phyloP scores from a whole-genome alignment of 176 grass and related monocot species.

The Eragrostis curvula region DNA sequence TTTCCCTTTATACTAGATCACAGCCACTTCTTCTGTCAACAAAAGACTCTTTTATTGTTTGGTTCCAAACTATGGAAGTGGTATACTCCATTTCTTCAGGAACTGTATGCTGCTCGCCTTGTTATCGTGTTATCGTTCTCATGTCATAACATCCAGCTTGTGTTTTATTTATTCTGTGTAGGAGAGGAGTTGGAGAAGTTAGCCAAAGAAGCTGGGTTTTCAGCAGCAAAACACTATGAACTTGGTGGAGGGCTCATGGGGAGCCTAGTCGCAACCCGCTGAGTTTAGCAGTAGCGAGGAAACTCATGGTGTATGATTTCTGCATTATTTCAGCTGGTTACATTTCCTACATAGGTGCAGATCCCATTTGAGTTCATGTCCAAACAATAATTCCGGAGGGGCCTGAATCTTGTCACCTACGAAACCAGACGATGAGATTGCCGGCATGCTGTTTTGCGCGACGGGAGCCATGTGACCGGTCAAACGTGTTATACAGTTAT shows the following conservation, averaged over 20 bases:
- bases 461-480: not conserved
- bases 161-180: constrained; percentile 22
- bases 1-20: not conserved
- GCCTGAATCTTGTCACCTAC: not conserved
- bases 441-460: not conserved
- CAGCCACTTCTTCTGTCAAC: not conserved
- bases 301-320: not conserved
- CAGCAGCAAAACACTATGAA: constrained; percentile 71
- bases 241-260: constrained; percentile 89
- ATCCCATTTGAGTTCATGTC: not conserved
- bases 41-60: not conserved
- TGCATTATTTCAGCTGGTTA: not conserved
- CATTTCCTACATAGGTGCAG: not conserved
- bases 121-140: not conserved
- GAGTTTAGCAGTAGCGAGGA: constrained; percentile 13
- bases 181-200: constrained; percentile 83
- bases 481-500: not conserved
- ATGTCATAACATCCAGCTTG: constrained; percentile 2
- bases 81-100: constrained; percentile 1
- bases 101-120: not conserved
- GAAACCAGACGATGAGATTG: not conserved
- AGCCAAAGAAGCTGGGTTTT: constrained; percentile 78
- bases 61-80: constrained; percentile 4
- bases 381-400: not conserved
- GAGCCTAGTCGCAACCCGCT: constrained; percentile 65